Percentiles rank a stretch among this genome's conserved stretches.
Evolutionary conservation across 805 yeast species (phyloP).

Genomic region (Saccharomycopsis vini): DNA sequence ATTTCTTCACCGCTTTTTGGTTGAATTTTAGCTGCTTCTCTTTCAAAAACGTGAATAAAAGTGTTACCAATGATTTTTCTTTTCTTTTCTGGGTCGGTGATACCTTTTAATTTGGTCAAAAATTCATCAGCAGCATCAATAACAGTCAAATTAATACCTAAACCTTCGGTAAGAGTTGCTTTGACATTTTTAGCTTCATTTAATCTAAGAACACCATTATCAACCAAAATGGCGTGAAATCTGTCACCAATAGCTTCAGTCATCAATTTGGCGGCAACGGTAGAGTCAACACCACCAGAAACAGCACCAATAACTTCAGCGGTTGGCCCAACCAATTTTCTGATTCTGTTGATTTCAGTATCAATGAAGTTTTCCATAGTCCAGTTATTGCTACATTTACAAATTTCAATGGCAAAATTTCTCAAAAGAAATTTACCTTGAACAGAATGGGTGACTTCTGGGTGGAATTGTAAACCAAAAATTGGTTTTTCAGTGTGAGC

Average conservation of each 20-base stretch:
- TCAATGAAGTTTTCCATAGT: conserved; percentile 96
- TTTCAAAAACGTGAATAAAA: conserved; percentile 93
- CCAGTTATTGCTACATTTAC: conserved; percentile 87
- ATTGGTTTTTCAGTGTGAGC: conserved; percentile 64
- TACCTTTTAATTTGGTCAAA: conserved; percentile 77
- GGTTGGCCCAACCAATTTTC: conserved; percentile 86
- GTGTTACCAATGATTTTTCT: conserved; percentile 98
- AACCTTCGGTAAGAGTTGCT: conserved; percentile 82
- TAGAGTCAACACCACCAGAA: conserved; percentile 98
- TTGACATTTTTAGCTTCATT: conserved; percentile 87
- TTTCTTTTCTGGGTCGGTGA: conserved; percentile 98
- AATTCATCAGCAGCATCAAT: conserved; percentile 92
- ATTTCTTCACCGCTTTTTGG: conserved; percentile 80
- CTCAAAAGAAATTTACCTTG: conserved; percentile 80
- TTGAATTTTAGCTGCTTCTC: conserved; percentile 84
- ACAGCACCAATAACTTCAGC: conserved; percentile 99
- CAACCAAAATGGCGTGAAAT: conserved; percentile 97
- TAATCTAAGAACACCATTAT: conserved; percentile 94
- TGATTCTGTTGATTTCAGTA: conserved; percentile 89
- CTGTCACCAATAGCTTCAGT: conserved; percentile 97
- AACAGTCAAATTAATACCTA: conserved; percentile 90
- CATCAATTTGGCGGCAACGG: conserved; percentile 98
- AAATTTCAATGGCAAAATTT: conserved; percentile 89
- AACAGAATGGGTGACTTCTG: conserved; percentile 94
- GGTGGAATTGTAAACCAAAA: conserved; percentile 97